phyloP scores from a whole-genome alignment of 2,329 filamentous ascomycete genomes.

The Stromatinia cepivora region DNA sequence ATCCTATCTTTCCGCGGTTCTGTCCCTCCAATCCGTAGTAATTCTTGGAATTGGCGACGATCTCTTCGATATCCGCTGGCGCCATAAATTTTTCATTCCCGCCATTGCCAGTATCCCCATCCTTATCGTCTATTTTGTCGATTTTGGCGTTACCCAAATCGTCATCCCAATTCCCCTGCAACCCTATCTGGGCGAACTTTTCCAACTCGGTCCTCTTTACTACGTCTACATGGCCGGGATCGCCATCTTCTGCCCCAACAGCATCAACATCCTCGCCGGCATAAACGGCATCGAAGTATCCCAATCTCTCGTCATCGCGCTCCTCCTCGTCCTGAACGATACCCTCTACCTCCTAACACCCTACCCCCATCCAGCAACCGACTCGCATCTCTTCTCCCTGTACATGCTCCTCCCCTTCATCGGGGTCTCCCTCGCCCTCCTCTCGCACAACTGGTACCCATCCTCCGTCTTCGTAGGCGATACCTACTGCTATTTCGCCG shows the following conservation, averaged over 20 bases:
- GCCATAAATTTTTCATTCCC: constrained; percentile 97
- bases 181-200: constrained; percentile 73
- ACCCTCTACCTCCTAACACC: constrained; percentile 79
- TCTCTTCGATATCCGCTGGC: constrained; percentile 96
- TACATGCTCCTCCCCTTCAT: constrained; percentile 94
- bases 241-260: constrained; percentile 96
- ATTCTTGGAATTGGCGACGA: constrained; percentile 94
- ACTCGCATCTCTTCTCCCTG: constrained; percentile 93
- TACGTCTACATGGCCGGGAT: constrained; percentile 96
- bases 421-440: constrained; percentile 82
- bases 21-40: constrained; percentile 86
- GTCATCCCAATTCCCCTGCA: constrained; percentile 86
- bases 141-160: constrained; percentile 95
- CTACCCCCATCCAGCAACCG: constrained; percentile 89
- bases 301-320: constrained; percentile 87
- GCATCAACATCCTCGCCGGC: constrained; percentile 99
- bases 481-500: constrained; percentile 99
- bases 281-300: constrained; percentile 97
- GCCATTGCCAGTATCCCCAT: constrained; percentile 91
- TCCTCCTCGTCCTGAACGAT: constrained; percentile 84
- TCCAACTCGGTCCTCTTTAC: constrained; percentile 82
- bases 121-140: constrained; percentile 95
- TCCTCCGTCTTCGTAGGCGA: constrained; percentile 95
- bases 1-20: constrained; percentile 89
- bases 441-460: constrained; percentile 94